Evolutionary conservation across 1,284 basidiomycete genomes (phyloP).

Genomic region (Trichosporon faecale): DNA sequence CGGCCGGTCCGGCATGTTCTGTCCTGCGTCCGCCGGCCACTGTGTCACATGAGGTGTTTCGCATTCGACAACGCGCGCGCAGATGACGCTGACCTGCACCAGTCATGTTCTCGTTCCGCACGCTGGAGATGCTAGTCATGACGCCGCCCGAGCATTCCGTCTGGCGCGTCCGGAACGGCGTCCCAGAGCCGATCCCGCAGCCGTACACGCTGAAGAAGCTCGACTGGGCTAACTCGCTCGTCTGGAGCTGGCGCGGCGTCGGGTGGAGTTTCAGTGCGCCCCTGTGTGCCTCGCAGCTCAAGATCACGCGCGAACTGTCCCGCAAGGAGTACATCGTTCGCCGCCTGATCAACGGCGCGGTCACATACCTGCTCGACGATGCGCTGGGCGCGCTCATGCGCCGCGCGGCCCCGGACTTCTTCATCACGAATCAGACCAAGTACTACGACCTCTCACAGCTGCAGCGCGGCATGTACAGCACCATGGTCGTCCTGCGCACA

Average conservation of each 20-base stretch:
- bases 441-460: slow-evolving; percentile 27
- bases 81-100: background rate
- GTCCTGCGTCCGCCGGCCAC: background rate
- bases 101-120: slow-evolving; percentile 25
- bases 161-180: slow-evolving; percentile 27
- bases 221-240: slow-evolving; percentile 37
- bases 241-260: slow-evolving; percentile 41
- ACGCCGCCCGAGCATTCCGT: slow-evolving; percentile 40
- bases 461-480: slow-evolving; percentile 31
- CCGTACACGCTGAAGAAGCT: slow-evolving; percentile 39
- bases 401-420: slow-evolving; percentile 26
- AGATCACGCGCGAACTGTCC: slow-evolving; percentile 22
- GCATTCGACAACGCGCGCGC: background rate
- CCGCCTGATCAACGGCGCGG: slow-evolving; percentile 3
- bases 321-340: slow-evolving; percentile 2
- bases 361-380: background rate
- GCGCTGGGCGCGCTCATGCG: slow-evolving; percentile 23
- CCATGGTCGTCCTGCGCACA: slow-evolving; percentile 31
- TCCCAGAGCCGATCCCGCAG: slow-evolving; percentile 36
- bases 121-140: slow-evolving; percentile 36
- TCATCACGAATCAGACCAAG: slow-evolving; percentile 27
- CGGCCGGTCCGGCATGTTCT: background rate
- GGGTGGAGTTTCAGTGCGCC: slow-evolving; percentile 44
- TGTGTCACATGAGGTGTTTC: background rate
- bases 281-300: slow-evolving; percentile 25